Conservation (phyloP, 73 alveolate species). For the Tetrahymena elliotti region DNA sequence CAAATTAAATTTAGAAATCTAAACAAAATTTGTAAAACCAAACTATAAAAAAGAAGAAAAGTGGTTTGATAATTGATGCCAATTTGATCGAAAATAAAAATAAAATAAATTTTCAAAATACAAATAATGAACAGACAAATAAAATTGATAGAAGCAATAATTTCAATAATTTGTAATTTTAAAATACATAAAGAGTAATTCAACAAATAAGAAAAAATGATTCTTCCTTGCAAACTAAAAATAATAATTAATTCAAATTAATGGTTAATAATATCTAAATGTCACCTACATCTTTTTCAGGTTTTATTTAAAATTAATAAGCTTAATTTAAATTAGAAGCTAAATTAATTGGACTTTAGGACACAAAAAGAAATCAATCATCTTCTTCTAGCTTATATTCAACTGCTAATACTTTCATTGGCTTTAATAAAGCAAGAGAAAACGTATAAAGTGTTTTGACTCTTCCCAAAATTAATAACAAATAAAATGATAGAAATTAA, state of each 20-base stretch:
- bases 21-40: too few relatives aligned
- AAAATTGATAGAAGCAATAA: not conserved
- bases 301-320: not conserved
- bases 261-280: not conserved
- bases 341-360: not conserved
- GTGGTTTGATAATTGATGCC: not conserved
- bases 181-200: not conserved
- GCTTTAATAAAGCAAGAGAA: not conserved
- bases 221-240: not conserved
- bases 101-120: too few relatives aligned
- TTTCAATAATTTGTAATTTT: not conserved
- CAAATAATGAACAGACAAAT: not conserved
- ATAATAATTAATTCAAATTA: not conserved
- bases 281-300: not conserved
- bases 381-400: not conserved
- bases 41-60: too few relatives aligned
- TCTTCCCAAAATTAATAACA: not conserved
- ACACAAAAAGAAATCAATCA: not conserved
- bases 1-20: not conserved
- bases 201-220: not conserved
- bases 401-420: not conserved
- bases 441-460: not conserved
- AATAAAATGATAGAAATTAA: not conserved
- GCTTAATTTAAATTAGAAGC: not conserved
- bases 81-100: not conserved